Percentiles rank a stretch among this genome's conserved stretches.
Evolutionary conservation across 257 asterid genomes (phyloP).

Genomic region (Solanum tacnaense): DNA sequence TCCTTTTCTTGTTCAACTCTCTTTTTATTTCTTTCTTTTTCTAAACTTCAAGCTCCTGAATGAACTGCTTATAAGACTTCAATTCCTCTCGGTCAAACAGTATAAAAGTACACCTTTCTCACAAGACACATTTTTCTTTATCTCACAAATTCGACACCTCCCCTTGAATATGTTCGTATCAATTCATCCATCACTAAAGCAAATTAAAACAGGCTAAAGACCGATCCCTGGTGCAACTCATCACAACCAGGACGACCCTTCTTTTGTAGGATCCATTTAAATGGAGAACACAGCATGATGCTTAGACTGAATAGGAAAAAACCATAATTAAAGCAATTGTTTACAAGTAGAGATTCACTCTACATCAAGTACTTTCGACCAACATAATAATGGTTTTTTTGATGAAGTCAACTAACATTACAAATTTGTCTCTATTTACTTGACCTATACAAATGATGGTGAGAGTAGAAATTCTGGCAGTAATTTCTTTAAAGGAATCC

Average conservation of each 20-base stretch:
- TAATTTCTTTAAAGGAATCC: slow-evolving; percentile 63
- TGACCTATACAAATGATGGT: slow-evolving; percentile 42
- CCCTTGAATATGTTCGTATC: neutral
- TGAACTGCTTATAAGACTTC: neutral
- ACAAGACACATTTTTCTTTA: neutral
- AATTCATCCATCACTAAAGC: neutral
- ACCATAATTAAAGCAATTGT: neutral
- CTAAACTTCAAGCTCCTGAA: neutral
- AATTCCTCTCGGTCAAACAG: neutral
- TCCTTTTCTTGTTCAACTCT: neutral
- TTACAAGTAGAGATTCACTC: neutral
- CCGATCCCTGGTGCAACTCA: neutral
- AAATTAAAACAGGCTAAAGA: neutral
- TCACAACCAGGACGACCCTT: neutral
- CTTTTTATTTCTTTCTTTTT: neutral
- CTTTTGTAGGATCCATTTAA: neutral
- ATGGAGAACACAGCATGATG: neutral
- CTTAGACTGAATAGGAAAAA: neutral
- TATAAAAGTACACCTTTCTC: neutral
- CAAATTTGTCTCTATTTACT: neutral
- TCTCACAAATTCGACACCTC: neutral
- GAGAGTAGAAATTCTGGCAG: slow-evolving; percentile 64
- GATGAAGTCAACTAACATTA: neutral
- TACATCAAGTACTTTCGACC: neutral
- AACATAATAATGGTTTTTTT: neutral